Evolutionary conservation across 2,329 filamentous ascomycete genomes (phyloP).

Genomic region (Sclerotinia subarctica): DNA sequence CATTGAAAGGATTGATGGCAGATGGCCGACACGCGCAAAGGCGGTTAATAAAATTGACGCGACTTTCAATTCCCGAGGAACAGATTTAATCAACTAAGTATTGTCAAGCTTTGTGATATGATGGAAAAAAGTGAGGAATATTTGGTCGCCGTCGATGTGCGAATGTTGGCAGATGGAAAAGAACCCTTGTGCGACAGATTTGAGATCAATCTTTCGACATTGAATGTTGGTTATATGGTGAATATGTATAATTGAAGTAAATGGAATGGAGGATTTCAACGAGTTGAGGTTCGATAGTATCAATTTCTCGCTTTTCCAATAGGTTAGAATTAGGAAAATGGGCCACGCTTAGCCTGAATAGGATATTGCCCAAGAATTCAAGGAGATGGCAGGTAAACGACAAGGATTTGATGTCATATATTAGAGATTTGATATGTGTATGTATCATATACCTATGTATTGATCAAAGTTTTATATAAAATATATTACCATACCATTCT

Average conservation of each 20-base stretch:
- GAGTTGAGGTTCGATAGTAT: slow-evolving; percentile 14
- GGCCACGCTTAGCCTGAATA: neutral
- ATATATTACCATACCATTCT: neutral
- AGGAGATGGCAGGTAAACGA: neutral
- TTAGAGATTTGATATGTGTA: too few species aligned
- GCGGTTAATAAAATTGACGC: slow-evolving; percentile 23
- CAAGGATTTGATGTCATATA: neutral
- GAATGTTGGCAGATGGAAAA: slow-evolving; percentile 9
- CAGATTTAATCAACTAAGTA: slow-evolving; percentile 12
- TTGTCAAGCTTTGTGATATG: neutral
- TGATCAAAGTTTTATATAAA: too few species aligned
- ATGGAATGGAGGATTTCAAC: slow-evolving; percentile 18
- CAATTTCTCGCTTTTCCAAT: slow-evolving; percentile 19
- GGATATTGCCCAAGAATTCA: slow-evolving; percentile 8
- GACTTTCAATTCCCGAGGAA: slow-evolving; percentile 21
- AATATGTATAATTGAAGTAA: slow-evolving; percentile 9
- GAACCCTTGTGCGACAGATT: slow-evolving; percentile 17
- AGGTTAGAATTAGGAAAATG: slow-evolving; percentile 8
- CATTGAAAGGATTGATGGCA: slow-evolving; percentile 28
- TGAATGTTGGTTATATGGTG: slow-evolving; percentile 17
- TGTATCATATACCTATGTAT: too few species aligned
- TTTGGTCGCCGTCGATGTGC: slow-evolving; percentile 22
- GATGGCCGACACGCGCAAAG: slow-evolving; percentile 31
- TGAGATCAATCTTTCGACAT: slow-evolving; percentile 5
- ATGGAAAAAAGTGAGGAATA: neutral